Evolutionary conservation across 768 basidiomycete species (phyloP), one percentile per base, ranked within the genome.

Genomic region (Boletus coccyginus): DNA sequence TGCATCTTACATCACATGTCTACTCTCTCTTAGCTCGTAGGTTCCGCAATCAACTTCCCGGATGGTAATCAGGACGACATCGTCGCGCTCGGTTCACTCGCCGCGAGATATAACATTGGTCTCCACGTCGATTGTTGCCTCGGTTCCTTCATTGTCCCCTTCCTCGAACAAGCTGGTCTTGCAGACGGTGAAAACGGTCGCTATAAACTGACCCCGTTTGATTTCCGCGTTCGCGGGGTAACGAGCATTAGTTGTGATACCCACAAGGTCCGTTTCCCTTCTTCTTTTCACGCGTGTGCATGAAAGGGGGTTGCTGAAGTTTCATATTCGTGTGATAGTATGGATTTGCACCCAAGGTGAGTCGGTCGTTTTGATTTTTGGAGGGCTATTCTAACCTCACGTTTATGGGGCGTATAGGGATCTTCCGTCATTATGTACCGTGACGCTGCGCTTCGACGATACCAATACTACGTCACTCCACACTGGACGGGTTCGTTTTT

Each of bases 401-500:
- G 11, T 19, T 19, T 14, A 8, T 52, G 38, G 31, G 10, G 36
- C n/a, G 10, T 50, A 5, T 60, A 94, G 90, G 95, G 88, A 50
- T 86, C 90, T 13, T 97, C 94, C 16, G 92, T 97, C 41, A 86
- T 98, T 64, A 97, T 98, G 94, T 98, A 97, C 74, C 84, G 87
- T 17, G 78, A 86, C 39, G 78, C 86, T 29, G 84, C 87, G 46
- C 78, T 97, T 8, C 83, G 94, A 52, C 76, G 79, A 61, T 82
- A 86, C 67, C 94, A 96, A 68, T 97, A 96, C 76, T 95, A 93
- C 61, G 79, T 95, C 43, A 85, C 84, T 60, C 82, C 93, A 5
- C 72, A 77, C 45, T 97, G 94, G 94, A 74, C 85, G 19, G 91
- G 89, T 81, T 63, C 50, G 77, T 68, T 46, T 49, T 46, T 55